phyloP scores from a whole-genome alignment of 257 asterid genomes.

The Penstemon newberryi region DNA sequence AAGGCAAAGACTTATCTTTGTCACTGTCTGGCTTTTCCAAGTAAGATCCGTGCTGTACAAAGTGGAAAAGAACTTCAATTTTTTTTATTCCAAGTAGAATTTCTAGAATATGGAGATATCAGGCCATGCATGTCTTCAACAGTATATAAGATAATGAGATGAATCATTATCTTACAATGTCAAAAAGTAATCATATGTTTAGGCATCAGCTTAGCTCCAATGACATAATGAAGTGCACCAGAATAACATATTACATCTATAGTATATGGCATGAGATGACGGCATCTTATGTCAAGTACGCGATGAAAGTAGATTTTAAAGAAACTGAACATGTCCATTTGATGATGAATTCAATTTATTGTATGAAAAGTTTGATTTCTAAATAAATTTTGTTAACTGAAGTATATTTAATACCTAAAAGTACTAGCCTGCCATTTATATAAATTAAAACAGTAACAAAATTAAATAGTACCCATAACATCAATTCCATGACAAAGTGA shows the following conservation, averaged over 20 bases:
- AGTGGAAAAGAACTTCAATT: conserved; percentile 15
- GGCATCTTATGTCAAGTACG: too few relatives aligned
- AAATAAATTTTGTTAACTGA: too few relatives aligned
- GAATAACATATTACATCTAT: too few relatives aligned
- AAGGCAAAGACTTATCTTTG: conserved; percentile 35
- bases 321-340: too few relatives aligned
- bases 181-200: too few relatives aligned
- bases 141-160: background rate
- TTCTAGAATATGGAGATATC: background rate
- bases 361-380: too few relatives aligned
- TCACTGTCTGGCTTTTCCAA: conserved; percentile 45
- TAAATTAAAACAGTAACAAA: background rate
- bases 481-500: conserved; percentile 19
- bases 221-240: too few relatives aligned
- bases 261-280: too few relatives aligned
- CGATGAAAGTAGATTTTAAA: too few relatives aligned
- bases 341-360: too few relatives aligned
- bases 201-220: too few relatives aligned
- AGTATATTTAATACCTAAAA: background rate
- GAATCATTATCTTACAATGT: background rate
- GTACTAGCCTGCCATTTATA: background rate
- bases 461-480: background rate
- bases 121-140: background rate
- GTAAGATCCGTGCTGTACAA: conserved; percentile 38
- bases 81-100: background rate